Base-by-base conservation (phyloP, 371 early-diverging fungal species). In the Apophysomyces trapeziformis region DNA sequence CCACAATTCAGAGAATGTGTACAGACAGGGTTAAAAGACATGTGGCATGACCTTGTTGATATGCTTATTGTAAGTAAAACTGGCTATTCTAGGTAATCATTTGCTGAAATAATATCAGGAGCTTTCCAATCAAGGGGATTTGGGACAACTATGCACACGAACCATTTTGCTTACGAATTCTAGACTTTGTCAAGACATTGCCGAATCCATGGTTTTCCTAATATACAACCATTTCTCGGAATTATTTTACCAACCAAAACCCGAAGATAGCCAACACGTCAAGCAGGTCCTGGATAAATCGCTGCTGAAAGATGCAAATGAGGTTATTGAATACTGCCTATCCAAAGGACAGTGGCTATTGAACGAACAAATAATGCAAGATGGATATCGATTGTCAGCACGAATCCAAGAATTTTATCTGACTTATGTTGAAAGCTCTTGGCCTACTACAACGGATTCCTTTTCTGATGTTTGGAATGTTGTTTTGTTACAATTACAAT, bases 181-280 rank as follows among this genome's bases (percentile, higher is more conserved):
- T 14, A 81, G 83, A 7, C 69, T 87, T 14, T 84, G 82, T 59
- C 82, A 85, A 43, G 78, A 85, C 58, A 54, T 85, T 6, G 78
- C 85, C 2, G 80, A 79, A 32, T 65, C 75, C 18, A 68, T 70
- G 0, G 74, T 84, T 5, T 70, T 73, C 21, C 78, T 80, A 47
- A 36, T 77, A 5, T 87, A 87, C 66, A 68, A 63, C 54, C 37
- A 63, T 14, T 50, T 16, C 56, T 21, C 38, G 26, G 18, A 54
- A 0, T 6, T 41, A 13, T 50, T 45, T 38, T 26, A 11, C 16
- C 16, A 14, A 13, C 26, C 16, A 18, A 61, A 39, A 16, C 7
- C 35, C 37, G 58, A 58, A 7, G 12, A 12, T 9, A 35, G n/a
- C 1, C 38, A 38, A 37, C 47, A n/a, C 58, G 12, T 36, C 14